A percentile compares a stretch with the other conserved stretches of the same genome.
phyloP scores from a whole-genome alignment of 1,284 basidiomycete genomes.

The Jaminaea rosea region DNA sequence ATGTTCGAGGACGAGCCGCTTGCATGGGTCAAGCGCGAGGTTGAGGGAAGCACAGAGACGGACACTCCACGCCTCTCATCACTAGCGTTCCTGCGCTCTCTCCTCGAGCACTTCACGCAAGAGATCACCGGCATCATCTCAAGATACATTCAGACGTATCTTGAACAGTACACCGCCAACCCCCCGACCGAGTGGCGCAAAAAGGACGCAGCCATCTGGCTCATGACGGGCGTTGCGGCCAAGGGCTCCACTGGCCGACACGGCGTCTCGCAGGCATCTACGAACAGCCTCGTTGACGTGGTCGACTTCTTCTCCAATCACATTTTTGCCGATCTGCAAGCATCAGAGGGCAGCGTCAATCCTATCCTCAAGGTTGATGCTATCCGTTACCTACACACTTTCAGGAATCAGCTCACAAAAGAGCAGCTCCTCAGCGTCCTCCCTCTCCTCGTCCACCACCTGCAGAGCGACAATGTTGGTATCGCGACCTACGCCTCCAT shows the following conservation, averaged over 20 bases:
- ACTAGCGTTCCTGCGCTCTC: slow-evolving; percentile 78
- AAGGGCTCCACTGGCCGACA: slow-evolving; percentile 9
- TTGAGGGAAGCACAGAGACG: slow-evolving; percentile 52
- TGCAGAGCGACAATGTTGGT: slow-evolving; percentile 51
- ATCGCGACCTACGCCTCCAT: slow-evolving; percentile 50
- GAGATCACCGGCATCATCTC: slow-evolving; percentile 79
- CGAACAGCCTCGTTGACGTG: slow-evolving; percentile 83
- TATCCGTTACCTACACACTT: slow-evolving; percentile 62
- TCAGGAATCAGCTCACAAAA: slow-evolving; percentile 93
- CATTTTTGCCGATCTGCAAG: slow-evolving; percentile 78
- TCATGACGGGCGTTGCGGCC: slow-evolving; percentile 44
- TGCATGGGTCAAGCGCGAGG: slow-evolving; percentile 84
- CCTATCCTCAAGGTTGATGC: slow-evolving; percentile 92
- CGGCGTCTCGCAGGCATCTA: slow-evolving; percentile 69
- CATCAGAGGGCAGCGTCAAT: slow-evolving; percentile 59
- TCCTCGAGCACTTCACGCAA: slow-evolving; percentile 69
- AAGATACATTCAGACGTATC: slow-evolving; percentile 67
- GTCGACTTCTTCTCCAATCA: slow-evolving; percentile 91
- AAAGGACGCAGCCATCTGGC: slow-evolving; percentile 92
- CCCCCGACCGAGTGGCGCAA: slow-evolving; percentile 72
- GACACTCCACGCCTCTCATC: slow-evolving; percentile 83
- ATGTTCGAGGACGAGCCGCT: slow-evolving; percentile 95
- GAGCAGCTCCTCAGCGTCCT: slow-evolving; percentile 84
- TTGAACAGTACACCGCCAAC: slow-evolving; percentile 57
- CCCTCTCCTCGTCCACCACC: slow-evolving; percentile 75